Conservation (phyloP, 345 rosid species). For the Acer campestre region DNA sequence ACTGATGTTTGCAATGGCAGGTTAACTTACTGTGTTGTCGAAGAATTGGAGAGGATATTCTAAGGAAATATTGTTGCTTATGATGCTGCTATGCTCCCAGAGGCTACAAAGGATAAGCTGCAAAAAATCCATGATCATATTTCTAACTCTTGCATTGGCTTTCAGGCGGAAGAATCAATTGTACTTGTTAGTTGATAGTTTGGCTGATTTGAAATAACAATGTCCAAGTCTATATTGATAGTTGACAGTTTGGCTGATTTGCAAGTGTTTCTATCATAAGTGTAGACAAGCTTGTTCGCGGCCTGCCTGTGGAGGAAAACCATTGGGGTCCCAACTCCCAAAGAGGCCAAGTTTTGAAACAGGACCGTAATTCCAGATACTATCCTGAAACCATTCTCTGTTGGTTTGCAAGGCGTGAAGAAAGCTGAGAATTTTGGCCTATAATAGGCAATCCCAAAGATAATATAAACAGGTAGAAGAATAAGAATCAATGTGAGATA, state of each 20-base stretch:
- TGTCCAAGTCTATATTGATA: no score
- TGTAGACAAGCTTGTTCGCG: slow-evolving; percentile 34
- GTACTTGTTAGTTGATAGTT: no score
- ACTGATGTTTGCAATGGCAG: no score
- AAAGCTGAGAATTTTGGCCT: slow-evolving; percentile 39
- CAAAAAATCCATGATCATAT: no score
- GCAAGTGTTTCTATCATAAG: background rate
- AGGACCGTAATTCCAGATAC: slow-evolving; percentile 32
- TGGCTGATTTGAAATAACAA: no score
- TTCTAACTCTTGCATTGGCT: no score
- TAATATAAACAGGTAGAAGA: slow-evolving; percentile 36
- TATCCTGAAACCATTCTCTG: slow-evolving; percentile 34
- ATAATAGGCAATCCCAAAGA: slow-evolving; percentile 40
- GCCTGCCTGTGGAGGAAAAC: slow-evolving; percentile 39
- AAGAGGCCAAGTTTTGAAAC: slow-evolving; percentile 31
- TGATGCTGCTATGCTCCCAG: no score
- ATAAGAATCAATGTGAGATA: slow-evolving; percentile 10
- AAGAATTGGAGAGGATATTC: no score
- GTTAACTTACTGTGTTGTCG: no score
- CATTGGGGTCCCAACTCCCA: background rate
- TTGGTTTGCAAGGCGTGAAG: slow-evolving; percentile 28
- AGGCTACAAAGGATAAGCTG: no score
- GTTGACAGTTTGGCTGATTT: slow-evolving; percentile 3
- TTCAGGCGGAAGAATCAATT: no score
- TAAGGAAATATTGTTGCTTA: no score